Evolutionary conservation across 2,329 filamentous ascomycete genomes (phyloP).

Genomic region (Curvularia verruculosa): DNA sequence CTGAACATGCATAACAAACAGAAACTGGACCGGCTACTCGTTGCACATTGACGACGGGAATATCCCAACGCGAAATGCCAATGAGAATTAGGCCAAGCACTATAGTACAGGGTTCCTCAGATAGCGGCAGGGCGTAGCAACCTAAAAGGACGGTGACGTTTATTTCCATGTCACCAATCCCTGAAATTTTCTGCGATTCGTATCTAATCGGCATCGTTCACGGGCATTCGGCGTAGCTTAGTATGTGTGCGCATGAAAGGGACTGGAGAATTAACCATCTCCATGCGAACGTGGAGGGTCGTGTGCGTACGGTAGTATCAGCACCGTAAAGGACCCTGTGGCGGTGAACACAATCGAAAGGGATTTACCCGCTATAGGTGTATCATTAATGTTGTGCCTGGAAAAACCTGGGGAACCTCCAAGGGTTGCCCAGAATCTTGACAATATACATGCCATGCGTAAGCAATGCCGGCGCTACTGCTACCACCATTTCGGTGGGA

Average conservation of each 20-base stretch:
- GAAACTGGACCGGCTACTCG: background rate
- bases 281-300: background rate
- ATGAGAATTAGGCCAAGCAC: background rate
- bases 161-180: background rate
- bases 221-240: too few species aligned
- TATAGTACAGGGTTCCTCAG: background rate
- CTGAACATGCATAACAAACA: background rate
- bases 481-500: background rate
- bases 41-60: background rate
- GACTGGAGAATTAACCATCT: background rate
- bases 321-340: too few species aligned
- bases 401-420: background rate
- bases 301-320: too few species aligned
- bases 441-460: background rate
- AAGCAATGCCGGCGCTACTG: background rate
- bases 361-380: too few species aligned
- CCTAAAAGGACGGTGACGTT: background rate
- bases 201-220: background rate
- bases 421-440: background rate
- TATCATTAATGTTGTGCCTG: background rate
- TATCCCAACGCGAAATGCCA: background rate
- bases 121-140: background rate
- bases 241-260: background rate
- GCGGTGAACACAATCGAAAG: too few species aligned
- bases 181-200: background rate